Evolutionary conservation across 306 rosid species (phyloP).

Genomic region (Lupinus albus): DNA sequence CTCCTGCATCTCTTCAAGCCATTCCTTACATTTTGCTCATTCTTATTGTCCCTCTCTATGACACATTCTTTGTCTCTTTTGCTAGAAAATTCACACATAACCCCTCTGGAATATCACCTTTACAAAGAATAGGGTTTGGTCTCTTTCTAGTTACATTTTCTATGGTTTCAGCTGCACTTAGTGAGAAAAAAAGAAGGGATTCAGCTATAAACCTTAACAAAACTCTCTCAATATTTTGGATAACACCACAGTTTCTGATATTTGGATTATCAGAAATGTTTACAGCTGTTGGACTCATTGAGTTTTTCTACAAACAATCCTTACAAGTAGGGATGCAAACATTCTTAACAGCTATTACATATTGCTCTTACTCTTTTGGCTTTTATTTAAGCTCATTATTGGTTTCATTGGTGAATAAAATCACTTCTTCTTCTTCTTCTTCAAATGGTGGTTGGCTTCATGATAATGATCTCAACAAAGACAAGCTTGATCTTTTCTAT

Average conservation of each 20-base stretch:
- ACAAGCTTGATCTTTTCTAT: conserved; percentile 87
- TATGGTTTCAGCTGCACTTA: conserved; percentile 84
- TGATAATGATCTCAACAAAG: conserved; percentile 74
- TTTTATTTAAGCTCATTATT: conserved; percentile 80
- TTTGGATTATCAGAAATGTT: conserved; percentile 92
- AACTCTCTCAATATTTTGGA: conserved; percentile 86
- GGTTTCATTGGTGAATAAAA: conserved; percentile 76
- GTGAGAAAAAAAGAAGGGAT: conserved; percentile 81
- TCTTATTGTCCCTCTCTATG: conserved; percentile 77
- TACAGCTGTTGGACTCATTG: conserved; percentile 84
- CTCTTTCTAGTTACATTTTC: conserved; percentile 85
- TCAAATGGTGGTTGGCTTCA: conserved; percentile 70
- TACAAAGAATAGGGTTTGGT: conserved; percentile 78
- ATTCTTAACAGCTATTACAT: conserved; percentile 80
- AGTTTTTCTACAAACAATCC: conserved; percentile 87
- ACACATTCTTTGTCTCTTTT: conserved; percentile 77
- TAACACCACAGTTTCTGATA: conserved; percentile 89
- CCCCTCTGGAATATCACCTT: conserved; percentile 80
- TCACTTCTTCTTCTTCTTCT: conserved; percentile 51
- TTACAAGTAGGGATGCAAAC: conserved; percentile 75
- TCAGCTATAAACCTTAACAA: conserved; percentile 48
- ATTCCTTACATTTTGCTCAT: conserved; percentile 90
- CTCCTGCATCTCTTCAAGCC: conserved; percentile 93
- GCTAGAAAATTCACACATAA: conserved; percentile 78
- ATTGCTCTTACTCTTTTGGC: conserved; percentile 92